Percentiles rank a stretch among this genome's conserved stretches.
Evolutionary conservation across 2,329 filamentous ascomycete genomes (phyloP).

Genomic region (Paracorniculantispora psalliotae): DNA sequence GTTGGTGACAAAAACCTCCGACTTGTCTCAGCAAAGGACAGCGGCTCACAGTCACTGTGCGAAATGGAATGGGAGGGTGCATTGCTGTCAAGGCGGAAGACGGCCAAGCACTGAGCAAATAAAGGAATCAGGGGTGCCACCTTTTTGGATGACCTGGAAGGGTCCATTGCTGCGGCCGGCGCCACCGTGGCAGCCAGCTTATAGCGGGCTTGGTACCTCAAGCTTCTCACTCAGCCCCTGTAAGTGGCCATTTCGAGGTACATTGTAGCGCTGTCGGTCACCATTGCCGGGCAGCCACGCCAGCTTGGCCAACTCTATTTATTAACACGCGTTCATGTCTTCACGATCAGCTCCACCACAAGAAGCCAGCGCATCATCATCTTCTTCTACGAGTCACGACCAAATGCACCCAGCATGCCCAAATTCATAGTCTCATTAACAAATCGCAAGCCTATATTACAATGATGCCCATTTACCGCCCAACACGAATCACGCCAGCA

Average conservation of each 20-base stretch:
- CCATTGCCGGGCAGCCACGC: neutral
- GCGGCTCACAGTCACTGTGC: neutral
- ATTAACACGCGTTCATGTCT: neutral
- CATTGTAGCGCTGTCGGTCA: neutral
- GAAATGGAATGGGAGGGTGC: neutral
- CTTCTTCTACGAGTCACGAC: neutral
- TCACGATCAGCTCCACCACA: neutral
- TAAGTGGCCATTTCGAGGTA: too few species aligned
- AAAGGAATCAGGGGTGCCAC: slow-evolving; percentile 12
- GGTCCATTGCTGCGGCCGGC: neutral
- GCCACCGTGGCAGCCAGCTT: neutral
- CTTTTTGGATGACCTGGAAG: neutral
- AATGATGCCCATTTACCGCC: slow-evolving; percentile 26
- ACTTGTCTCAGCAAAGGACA: neutral
- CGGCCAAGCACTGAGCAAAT: slow-evolving; percentile 4
- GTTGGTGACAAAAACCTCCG: neutral
- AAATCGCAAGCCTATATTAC: slow-evolving; percentile 13
- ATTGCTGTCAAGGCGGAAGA: neutral
- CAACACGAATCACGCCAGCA: slow-evolving; percentile 83
- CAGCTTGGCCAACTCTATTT: neutral
- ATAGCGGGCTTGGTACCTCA: neutral
- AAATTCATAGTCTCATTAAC: slow-evolving; percentile 14
- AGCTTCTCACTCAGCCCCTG: neutral
- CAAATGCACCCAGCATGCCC: neutral
- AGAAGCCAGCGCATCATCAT: neutral